Evolutionary conservation across 2,329 filamentous ascomycete genomes (phyloP).

Genomic region (Delphinella strobiligena): DNA sequence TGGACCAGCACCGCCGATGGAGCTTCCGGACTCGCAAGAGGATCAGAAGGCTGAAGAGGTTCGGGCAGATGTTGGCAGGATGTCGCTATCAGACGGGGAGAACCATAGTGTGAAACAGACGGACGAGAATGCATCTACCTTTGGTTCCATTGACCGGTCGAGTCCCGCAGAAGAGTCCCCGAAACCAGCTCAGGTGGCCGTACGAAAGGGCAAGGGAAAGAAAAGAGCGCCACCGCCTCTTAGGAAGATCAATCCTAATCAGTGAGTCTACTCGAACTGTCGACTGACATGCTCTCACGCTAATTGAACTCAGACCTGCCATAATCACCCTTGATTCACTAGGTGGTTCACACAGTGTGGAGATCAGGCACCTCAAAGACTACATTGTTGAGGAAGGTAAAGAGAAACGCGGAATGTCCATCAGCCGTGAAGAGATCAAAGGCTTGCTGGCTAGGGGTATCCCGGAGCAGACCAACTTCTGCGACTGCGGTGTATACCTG

Average conservation of each 20-base stretch:
- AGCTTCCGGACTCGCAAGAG: not conserved
- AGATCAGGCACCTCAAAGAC: conserved; percentile 57
- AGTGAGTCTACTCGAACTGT: conserved; percentile 11
- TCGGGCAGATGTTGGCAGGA: not conserved
- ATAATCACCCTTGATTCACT: conserved; percentile 88
- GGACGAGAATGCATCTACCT: not conserved
- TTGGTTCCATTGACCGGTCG: not conserved
- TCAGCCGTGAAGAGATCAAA: conserved; percentile 34
- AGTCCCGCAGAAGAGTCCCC: too few relatives aligned
- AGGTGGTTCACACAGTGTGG: conserved; percentile 48
- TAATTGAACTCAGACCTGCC: conserved; percentile 47
- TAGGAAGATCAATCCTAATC: conserved; percentile 21
- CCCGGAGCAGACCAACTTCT: conserved; percentile 71
- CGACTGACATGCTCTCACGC: too few relatives aligned
- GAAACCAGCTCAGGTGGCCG: conserved; percentile 2
- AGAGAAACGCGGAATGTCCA: conserved; percentile 43
- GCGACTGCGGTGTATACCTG: conserved; percentile 81
- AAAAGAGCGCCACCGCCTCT: conserved; percentile 10
- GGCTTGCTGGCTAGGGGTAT: conserved; percentile 63
- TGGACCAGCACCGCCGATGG: not conserved
- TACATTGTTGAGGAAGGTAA: conserved; percentile 66
- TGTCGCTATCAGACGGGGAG: not conserved
- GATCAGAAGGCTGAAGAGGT: not conserved
- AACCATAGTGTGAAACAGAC: not conserved
- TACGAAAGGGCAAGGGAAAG: conserved; percentile 8